phyloP scores from a whole-genome alignment of 2,329 filamentous ascomycete genomes.

The Thermochaetoides dissita region DNA sequence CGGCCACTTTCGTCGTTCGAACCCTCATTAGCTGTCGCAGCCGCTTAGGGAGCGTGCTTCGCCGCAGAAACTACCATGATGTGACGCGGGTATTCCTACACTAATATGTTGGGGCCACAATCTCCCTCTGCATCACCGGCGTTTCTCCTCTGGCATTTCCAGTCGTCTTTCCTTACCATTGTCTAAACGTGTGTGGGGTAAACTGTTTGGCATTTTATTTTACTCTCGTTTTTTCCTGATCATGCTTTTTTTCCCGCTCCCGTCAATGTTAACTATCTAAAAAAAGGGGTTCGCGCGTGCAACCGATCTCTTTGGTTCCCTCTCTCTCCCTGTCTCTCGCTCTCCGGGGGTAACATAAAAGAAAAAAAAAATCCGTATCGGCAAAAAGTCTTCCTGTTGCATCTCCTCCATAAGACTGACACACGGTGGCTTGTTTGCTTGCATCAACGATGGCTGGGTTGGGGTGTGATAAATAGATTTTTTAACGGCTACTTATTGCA shows the following conservation, averaged over 20 bases:
- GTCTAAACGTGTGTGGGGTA: too few relatives aligned
- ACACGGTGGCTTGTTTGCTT: constrained; percentile 22
- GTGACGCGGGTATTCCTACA: not conserved
- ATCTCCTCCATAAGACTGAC: constrained; percentile 20
- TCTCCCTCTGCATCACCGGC: not conserved
- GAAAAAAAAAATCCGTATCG: too few relatives aligned
- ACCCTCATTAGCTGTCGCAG: constrained; percentile 27
- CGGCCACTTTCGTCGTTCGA: constrained; percentile 39
- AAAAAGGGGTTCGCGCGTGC: too few relatives aligned
- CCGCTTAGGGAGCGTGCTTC: constrained; percentile 28
- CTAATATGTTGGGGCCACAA: not conserved
- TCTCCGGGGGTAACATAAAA: too few relatives aligned
- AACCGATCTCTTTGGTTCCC: too few relatives aligned
- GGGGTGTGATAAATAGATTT: constrained; percentile 21
- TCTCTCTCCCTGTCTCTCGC: too few relatives aligned
- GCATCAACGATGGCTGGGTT: constrained; percentile 20
- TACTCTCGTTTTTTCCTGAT: too few relatives aligned
- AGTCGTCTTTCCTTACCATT: too few relatives aligned
- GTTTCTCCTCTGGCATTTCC: not conserved
- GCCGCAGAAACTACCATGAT: constrained; percentile 14
- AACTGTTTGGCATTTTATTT: too few relatives aligned
- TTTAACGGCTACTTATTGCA: constrained; percentile 15
- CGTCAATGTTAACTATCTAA: too few relatives aligned
- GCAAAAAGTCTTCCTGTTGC: constrained; percentile 14
- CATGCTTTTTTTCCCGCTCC: too few relatives aligned